phyloP scores from a whole-genome alignment of 441 rosid genomes.

The Corymbia citriodora region DNA sequence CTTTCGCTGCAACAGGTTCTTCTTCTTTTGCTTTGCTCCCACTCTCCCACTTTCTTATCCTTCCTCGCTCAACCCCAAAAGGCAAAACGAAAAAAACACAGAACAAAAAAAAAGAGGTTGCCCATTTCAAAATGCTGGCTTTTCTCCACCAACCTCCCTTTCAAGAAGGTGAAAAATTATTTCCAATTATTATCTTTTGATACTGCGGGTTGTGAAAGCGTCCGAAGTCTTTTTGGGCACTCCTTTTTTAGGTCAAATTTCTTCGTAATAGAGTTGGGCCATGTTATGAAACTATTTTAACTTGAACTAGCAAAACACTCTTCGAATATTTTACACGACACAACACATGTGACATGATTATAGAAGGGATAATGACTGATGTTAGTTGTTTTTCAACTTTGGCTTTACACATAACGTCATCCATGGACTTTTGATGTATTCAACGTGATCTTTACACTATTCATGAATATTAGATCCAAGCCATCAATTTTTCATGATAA shows the following conservation, averaged over 20 bases:
- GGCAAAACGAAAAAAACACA: too few species aligned
- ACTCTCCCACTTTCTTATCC: background rate
- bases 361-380: background rate
- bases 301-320: background rate
- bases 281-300: background rate
- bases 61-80: background rate
- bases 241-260: background rate
- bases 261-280: background rate
- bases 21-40: background rate
- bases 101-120: background rate
- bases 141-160: background rate
- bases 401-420: too few species aligned
- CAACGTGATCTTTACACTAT: background rate
- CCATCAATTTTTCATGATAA: background rate
- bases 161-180: background rate
- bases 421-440: background rate
- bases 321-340: too few species aligned
- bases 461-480: background rate
- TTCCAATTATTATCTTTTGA: background rate
- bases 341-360: background rate
- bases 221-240: background rate
- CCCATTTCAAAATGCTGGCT: background rate
- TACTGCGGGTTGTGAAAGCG: background rate
- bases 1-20: conserved; percentile 55
- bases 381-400: too few species aligned